Percentiles rank a stretch among this genome's conserved stretches.
phyloP scores from a whole-genome alignment of 2,329 filamentous ascomycete species.

The Cordyceps pruinosa region DNA sequence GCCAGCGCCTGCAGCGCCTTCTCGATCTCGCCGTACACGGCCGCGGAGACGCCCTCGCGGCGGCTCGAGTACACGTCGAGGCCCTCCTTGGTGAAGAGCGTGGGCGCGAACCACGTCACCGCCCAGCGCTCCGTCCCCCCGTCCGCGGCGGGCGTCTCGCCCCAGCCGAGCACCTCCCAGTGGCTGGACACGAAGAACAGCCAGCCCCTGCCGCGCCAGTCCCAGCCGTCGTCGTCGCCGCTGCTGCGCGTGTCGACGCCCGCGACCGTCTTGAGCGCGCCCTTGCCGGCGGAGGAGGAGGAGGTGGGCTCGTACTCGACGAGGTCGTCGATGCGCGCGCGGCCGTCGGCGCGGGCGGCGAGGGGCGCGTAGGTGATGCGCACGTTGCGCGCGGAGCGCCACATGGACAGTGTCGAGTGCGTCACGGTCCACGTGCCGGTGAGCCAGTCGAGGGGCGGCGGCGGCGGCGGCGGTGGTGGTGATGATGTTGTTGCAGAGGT shows the following conservation, averaged over 20 bases:
- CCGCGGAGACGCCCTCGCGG: conserved; percentile 51
- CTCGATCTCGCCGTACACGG: conserved; percentile 50
- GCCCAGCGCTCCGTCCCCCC: conserved; percentile 55
- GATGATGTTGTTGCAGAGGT: neutral
- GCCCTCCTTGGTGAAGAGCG: conserved; percentile 74
- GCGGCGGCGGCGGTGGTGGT: neutral
- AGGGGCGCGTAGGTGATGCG: conserved; percentile 66
- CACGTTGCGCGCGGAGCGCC: conserved; percentile 73
- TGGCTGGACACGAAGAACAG: conserved; percentile 64
- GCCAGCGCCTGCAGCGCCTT: conserved; percentile 39
- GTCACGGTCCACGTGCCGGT: conserved; percentile 65
- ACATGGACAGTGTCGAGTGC: conserved; percentile 72
- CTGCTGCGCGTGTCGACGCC: conserved; percentile 52
- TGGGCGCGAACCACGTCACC: conserved; percentile 80
- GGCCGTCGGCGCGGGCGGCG: conserved; percentile 30
- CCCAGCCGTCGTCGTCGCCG: conserved; percentile 43
- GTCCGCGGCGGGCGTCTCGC: conserved; percentile 40
- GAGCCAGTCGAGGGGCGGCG: conserved; percentile 47
- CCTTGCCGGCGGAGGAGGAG: too few species aligned
- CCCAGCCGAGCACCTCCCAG: conserved; percentile 79
- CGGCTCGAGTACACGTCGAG: conserved; percentile 69
- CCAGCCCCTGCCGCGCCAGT: conserved; percentile 74
- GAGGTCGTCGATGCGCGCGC: conserved; percentile 57
- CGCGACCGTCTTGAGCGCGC: conserved; percentile 51
- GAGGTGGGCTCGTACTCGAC: conserved; percentile 61